A percentile compares a stretch with the other conserved stretches of the same genome.
These are phyloP conservation scores for Zygosaccharomyces siamensis DNA, from an alignment of 805 yeast species.

Conservation along the genomic window DNA sequence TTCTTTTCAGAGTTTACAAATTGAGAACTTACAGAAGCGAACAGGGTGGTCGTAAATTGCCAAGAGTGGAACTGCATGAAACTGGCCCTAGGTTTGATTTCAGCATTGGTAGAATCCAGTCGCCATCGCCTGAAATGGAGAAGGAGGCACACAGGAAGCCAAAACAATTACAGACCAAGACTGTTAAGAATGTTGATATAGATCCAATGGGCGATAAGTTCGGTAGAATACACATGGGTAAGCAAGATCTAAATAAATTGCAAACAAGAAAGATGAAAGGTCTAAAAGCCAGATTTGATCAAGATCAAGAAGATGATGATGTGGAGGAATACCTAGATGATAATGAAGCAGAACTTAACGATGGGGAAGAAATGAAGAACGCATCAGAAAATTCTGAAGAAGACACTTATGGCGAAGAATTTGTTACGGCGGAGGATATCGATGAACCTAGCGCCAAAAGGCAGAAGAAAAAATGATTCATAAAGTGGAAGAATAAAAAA, in stretches of 20 bases:
- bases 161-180: slow-evolving; percentile 73
- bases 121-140: slow-evolving; percentile 80
- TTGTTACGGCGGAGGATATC: slow-evolving; percentile 34
- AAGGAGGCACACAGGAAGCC: slow-evolving; percentile 83
- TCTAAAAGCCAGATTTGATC: slow-evolving; percentile 81
- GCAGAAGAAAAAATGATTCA: slow-evolving; percentile 22
- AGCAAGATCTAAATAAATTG: slow-evolving; percentile 81
- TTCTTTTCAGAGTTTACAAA: slow-evolving; percentile 87
- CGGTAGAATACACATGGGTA: slow-evolving; percentile 94
- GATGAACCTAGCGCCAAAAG: slow-evolving; percentile 32
- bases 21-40: slow-evolving; percentile 76
- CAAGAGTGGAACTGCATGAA: slow-evolving; percentile 91
- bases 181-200: slow-evolving; percentile 81
- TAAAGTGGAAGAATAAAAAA: not conserved
- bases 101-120: slow-evolving; percentile 78
- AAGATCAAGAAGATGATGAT: slow-evolving; percentile 51
- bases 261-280: slow-evolving; percentile 99
- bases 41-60: slow-evolving; percentile 62
- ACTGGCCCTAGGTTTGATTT: slow-evolving; percentile 95
- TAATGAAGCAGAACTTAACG: slow-evolving; percentile 37
- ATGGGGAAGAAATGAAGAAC: slow-evolving; percentile 16
- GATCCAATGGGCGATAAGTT: slow-evolving; percentile 94
- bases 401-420: slow-evolving; percentile 33
- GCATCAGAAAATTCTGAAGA: slow-evolving; percentile 15
- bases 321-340: slow-evolving; percentile 45